Base-by-base conservation (phyloP, 768 basidiomycete species). In the Hericium erinaceus region DNA sequence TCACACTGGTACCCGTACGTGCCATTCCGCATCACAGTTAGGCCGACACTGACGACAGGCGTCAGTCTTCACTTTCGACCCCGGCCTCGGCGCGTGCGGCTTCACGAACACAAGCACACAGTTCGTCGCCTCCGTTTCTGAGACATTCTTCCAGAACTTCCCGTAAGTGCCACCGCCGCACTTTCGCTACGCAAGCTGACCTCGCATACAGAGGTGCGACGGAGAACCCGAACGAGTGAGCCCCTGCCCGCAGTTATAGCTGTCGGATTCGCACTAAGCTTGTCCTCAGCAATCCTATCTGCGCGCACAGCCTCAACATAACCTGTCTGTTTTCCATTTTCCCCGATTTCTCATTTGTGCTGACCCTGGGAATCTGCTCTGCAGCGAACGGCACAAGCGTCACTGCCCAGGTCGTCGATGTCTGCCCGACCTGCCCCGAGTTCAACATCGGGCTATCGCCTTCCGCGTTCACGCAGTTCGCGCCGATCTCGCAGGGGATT, bases 21-120 rank as follows among this genome's bases (percentile, higher is more conserved):
- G 13, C 28, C 16, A 4, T 18, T 12, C 6, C 26, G 3, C 20
- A 7, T 18, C 33, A 2, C 13, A 9, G n/a, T 16, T 1, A 1
- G 6, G 12, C 2, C 15, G n/a, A 4, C 15, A 6, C 6, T 55
- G 11, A 26, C 40, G 11, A 10, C 13, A 10, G 9, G 18, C 3
- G 5, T 18, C 39, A 74, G 72, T 72, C 39, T 74, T 72, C 65
- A 61, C 64, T 39, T 74, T 73, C 61, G 59, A 51, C 4, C 70
- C 72, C 16, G 72, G 68, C 16, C 66, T 71, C 33, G 75, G 75
- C 18, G 74, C 75, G 0, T 76, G 75, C 54, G 75, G 74, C 9
- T 67, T 68, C 60, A 70, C 69, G 16, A 75, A 75, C 63, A 69
- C 64, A 3, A 66, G 57, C 40, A 33, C 62, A 15, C 70, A 75